Percentiles rank a stretch among this genome's conserved stretches.
Evolutionary conservation across 2,329 filamentous ascomycete species (phyloP).

Genomic region (Nemania serpens): DNA sequence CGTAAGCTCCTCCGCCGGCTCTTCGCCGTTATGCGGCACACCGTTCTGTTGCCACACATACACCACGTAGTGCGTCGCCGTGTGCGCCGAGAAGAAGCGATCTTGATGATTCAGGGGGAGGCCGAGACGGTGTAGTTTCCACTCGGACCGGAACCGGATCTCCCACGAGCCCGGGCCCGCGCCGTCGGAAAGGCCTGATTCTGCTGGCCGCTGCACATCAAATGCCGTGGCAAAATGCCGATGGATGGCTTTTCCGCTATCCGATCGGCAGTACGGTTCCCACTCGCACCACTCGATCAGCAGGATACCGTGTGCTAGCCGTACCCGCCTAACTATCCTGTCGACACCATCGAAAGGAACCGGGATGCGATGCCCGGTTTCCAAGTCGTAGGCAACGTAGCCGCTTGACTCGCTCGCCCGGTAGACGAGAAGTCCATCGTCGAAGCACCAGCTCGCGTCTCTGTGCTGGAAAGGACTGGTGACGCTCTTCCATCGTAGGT

Average conservation of each 20-base stretch:
- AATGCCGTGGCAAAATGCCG: conserved; percentile 65
- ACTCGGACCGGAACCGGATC: conserved; percentile 60
- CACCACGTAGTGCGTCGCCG: conserved; percentile 61
- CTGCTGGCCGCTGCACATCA: conserved; percentile 46
- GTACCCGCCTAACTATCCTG: conserved; percentile 59
- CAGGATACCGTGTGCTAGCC: conserved; percentile 59
- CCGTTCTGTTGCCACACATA: conserved; percentile 65
- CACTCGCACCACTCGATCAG: conserved; percentile 67
- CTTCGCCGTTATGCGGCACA: conserved; percentile 57
- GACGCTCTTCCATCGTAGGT: conserved; percentile 48
- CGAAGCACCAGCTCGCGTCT: conserved; percentile 57
- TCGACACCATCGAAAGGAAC: conserved; percentile 57
- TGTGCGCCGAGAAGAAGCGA: conserved; percentile 67
- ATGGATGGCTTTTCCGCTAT: conserved; percentile 56
- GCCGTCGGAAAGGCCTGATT: conserved; percentile 15
- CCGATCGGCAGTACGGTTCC: conserved; percentile 55
- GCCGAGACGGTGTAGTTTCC: conserved; percentile 63
- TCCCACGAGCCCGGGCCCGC: conserved; percentile 45
- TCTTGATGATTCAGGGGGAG: conserved; percentile 59
- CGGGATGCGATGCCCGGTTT: conserved; percentile 45
- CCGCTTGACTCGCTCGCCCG: conserved; percentile 40
- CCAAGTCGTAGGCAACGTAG: conserved; percentile 57
- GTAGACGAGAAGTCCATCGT: conserved; percentile 62
- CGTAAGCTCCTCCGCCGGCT: conserved; percentile 50
- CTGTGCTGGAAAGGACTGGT: conserved; percentile 50